A percentile compares a stretch with the other conserved stretches of the same genome.
phyloP scores from a whole-genome alignment of 2,329 filamentous ascomycete genomes.

The Apiospora arundinis region DNA sequence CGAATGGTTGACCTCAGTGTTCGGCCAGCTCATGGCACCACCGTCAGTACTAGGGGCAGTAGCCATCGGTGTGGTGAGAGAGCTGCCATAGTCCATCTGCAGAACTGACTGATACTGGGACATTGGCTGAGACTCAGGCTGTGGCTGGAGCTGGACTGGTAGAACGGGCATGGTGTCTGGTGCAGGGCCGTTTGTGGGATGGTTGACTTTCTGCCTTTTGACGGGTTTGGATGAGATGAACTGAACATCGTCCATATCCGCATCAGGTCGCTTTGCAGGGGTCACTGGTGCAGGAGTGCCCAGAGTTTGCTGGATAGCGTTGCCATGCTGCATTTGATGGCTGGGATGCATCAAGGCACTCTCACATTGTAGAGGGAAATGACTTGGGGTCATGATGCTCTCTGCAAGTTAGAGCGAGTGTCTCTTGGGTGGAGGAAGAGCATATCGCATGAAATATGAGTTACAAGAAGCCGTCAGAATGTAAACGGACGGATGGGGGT shows the following conservation, averaged over 20 bases:
- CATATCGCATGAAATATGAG: not conserved
- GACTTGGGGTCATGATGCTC: not conserved
- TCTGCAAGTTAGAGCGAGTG: not conserved
- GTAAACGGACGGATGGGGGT: not conserved
- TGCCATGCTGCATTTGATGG: not conserved
- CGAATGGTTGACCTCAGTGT: not conserved
- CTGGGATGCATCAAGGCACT: not conserved
- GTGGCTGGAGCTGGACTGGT: not conserved
- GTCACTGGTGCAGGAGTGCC: not conserved
- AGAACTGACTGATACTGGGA: not conserved
- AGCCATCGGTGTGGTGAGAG: not conserved
- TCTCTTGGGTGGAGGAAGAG: not conserved
- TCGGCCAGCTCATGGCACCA: not conserved
- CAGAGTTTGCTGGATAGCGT: not conserved
- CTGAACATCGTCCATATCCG: constrained; percentile 45
- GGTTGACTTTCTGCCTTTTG: constrained; percentile 44
- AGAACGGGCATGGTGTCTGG: not conserved
- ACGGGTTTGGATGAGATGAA: constrained; percentile 52
- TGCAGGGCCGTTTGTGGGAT: not conserved
- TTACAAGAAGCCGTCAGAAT: not conserved
- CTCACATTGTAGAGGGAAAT: not conserved
- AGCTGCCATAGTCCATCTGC: not conserved
- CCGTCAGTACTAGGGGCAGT: not conserved
- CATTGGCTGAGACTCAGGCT: not conserved
- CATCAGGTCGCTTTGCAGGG: constrained; percentile 41